These are phyloP conservation scores for Nemania sp. DNA, from an alignment of 2,329 filamentous ascomycete genomes.

Conservation along the genomic window DNA sequence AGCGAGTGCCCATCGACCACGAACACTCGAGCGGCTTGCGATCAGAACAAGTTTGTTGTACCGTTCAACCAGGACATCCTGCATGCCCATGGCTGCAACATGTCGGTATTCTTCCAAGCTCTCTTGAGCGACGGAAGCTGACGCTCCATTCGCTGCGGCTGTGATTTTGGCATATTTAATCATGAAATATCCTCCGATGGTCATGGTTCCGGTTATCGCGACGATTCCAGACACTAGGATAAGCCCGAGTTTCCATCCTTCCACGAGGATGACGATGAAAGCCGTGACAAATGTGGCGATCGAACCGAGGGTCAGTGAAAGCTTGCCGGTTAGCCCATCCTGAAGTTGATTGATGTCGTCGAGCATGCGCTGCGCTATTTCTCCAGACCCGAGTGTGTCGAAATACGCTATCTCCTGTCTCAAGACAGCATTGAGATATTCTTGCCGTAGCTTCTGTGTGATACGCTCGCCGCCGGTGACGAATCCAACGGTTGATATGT, in stretches of 20 bases:
- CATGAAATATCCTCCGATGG: not conserved
- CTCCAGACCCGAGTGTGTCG: slow-evolving; percentile 31
- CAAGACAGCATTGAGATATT: slow-evolving; percentile 30
- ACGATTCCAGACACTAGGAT: slow-evolving; percentile 47
- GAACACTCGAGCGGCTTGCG: not conserved
- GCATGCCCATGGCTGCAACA: slow-evolving; percentile 19
- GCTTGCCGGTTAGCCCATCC: slow-evolving; percentile 63
- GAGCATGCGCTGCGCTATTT: slow-evolving; percentile 26
- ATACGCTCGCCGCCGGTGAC: slow-evolving; percentile 30
- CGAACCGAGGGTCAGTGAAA: slow-evolving; percentile 59
- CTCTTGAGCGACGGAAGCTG: slow-evolving; percentile 3
- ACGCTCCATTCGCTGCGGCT: not conserved
- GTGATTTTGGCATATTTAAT: not conserved
- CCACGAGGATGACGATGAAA: slow-evolving; percentile 56
- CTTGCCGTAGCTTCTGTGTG: slow-evolving; percentile 19
- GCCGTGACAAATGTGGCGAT: slow-evolving; percentile 53
- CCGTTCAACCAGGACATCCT: slow-evolving; percentile 9
- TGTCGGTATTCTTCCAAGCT: slow-evolving; percentile 1
- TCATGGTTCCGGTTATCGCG: slow-evolving; percentile 54
- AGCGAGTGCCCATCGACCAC: not conserved
- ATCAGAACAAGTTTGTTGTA: not conserved
- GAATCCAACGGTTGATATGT: slow-evolving; percentile 29
- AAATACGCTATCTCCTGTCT: slow-evolving; percentile 38
- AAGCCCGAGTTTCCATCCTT: slow-evolving; percentile 50
- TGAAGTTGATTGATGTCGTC: slow-evolving; percentile 61